These are phyloP conservation scores for Aspergillus japonicus DNA, from an alignment of 2,329 filamentous ascomycete genomes.

Conservation along the genomic window DNA sequence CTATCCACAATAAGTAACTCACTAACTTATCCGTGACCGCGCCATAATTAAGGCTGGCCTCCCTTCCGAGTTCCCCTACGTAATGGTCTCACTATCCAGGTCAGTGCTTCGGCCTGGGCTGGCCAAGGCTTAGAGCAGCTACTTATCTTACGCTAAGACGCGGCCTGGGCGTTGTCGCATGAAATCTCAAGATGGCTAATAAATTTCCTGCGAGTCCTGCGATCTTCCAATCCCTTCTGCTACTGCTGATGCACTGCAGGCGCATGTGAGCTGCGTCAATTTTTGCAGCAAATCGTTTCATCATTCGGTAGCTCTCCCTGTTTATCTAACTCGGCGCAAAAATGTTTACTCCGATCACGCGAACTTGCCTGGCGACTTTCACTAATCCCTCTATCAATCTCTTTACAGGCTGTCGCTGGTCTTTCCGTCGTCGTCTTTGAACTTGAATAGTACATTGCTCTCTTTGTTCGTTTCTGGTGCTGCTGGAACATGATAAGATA, in stretches of 20 bases:
- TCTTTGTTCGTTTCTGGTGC: constrained; percentile 1
- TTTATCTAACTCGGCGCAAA: neutral
- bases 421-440: neutral
- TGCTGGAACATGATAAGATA: constrained; percentile 6
- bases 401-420: neutral
- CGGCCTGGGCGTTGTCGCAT: neutral
- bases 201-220: constrained; percentile 3
- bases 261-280: constrained; percentile 16
- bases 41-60: neutral
- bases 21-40: no score
- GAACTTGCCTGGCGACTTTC: constrained; percentile 4
- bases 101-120: neutral
- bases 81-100: neutral
- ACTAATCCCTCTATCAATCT: neutral
- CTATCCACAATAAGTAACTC: no score
- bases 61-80: neutral
- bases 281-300: constrained; percentile 13
- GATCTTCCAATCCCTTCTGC: constrained; percentile 4
- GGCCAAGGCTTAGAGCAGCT: neutral
- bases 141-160: constrained; percentile 5
- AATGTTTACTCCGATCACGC: constrained; percentile 8
- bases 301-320: constrained; percentile 2
- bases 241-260: constrained; percentile 6
- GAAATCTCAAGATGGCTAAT: neutral
- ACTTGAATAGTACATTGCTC: neutral